Percentiles rank a stretch among this genome's conserved stretches.
phyloP scores from a whole-genome alignment of 1,284 basidiomycete genomes.

The Gomphus bonarii region DNA sequence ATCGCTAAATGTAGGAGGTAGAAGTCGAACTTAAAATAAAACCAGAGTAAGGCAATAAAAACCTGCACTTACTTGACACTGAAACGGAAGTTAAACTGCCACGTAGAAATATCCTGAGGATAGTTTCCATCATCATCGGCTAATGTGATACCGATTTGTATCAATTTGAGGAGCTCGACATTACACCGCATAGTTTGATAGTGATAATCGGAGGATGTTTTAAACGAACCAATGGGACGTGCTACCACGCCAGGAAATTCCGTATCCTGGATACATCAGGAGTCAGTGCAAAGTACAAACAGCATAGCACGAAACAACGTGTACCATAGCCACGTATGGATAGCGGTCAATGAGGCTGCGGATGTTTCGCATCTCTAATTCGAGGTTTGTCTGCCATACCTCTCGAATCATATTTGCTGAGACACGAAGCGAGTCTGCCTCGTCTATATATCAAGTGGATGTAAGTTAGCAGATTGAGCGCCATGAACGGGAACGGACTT shows the following conservation, averaged over 20 bases:
- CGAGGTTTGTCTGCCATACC: conserved; percentile 93
- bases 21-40: background rate
- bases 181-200: conserved; percentile 99
- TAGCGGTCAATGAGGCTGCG: conserved; percentile 83
- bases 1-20: conserved; percentile 39
- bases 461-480: background rate
- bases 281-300: conserved; percentile 6
- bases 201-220: conserved; percentile 96
- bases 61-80: conserved; percentile 62
- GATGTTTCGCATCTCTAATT: conserved; percentile 83
- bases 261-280: conserved; percentile 61
- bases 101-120: conserved; percentile 84
- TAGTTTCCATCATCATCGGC: conserved; percentile 90
- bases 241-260: conserved; percentile 99
- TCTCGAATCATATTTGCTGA: conserved; percentile 50
- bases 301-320: conserved; percentile 19
- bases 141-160: conserved; percentile 93
- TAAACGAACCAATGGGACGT: conserved; percentile 92
- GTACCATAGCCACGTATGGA: conserved; percentile 93
- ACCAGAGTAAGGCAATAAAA: background rate
- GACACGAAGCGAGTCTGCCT: background rate
- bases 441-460: background rate
- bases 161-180: conserved; percentile 95
- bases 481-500: background rate
- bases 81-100: conserved; percentile 99